phyloP scores from a whole-genome alignment of 306 rosid genomes.

The Fragaria vesca region DNA sequence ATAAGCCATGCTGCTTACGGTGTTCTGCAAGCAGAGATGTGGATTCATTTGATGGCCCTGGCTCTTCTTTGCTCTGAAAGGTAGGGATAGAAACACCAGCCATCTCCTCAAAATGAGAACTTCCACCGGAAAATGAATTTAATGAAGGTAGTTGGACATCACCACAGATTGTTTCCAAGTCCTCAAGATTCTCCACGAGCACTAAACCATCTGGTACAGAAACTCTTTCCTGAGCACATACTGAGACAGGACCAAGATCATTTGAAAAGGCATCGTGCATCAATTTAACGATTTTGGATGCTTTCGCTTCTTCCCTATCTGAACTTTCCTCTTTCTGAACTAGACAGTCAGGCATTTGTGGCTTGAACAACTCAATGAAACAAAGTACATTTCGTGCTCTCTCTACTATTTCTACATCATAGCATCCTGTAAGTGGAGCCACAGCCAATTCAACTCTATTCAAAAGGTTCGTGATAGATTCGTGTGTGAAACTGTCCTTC shows the following conservation, averaged over 20 bases:
- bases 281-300: slow-evolving; percentile 40
- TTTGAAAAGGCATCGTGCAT: slow-evolving; percentile 50
- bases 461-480: slow-evolving; percentile 49
- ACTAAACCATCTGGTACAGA: slow-evolving; percentile 73
- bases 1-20: slow-evolving; percentile 84
- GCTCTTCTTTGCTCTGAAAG: slow-evolving; percentile 45
- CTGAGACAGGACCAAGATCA: slow-evolving; percentile 81
- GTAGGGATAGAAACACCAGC: slow-evolving; percentile 37
- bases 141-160: slow-evolving; percentile 53
- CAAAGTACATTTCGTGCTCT: slow-evolving; percentile 67
- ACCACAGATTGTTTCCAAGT: slow-evolving; percentile 57
- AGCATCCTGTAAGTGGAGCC: slow-evolving; percentile 54
- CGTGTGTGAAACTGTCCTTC: slow-evolving; percentile 37
- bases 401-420: slow-evolving; percentile 79
- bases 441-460: slow-evolving; percentile 53
- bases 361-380: slow-evolving; percentile 59
- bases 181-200: slow-evolving; percentile 72
- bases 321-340: slow-evolving; percentile 33
- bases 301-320: slow-evolving; percentile 39
- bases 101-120: slow-evolving; percentile 34
- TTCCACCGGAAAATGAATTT: slow-evolving; percentile 41
- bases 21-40: slow-evolving; percentile 76
- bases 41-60: slow-evolving; percentile 55
- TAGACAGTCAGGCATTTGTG: slow-evolving; percentile 36
- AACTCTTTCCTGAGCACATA: slow-evolving; percentile 75